A percentile compares a stretch with the other conserved stretches of the same genome.
phyloP scores from a whole-genome alignment of 1,139 yeast genomes.

The Zygoascus sp. region DNA sequence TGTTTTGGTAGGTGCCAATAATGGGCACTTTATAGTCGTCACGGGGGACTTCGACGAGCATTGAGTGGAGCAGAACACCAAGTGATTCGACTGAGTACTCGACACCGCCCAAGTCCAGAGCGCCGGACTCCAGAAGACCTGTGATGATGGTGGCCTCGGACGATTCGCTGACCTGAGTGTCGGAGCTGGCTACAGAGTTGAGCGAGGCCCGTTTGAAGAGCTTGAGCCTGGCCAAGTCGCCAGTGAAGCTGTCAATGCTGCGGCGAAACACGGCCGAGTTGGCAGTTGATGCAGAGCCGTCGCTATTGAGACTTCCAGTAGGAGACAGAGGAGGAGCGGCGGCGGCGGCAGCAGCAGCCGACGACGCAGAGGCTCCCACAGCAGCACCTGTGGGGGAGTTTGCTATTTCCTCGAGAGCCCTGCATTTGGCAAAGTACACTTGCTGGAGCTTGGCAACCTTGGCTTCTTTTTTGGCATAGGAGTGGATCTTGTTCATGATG shows the following conservation, averaged over 20 bases:
- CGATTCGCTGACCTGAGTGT: slow-evolving; percentile 5
- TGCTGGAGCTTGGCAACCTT: slow-evolving; percentile 54
- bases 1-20: slow-evolving; percentile 57
- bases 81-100: slow-evolving; percentile 20
- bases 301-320: background rate
- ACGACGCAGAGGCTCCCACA: background rate
- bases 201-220: slow-evolving; percentile 4
- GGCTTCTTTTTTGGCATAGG: slow-evolving; percentile 44
- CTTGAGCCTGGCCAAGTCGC: slow-evolving; percentile 3
- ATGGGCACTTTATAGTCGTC: slow-evolving; percentile 45
- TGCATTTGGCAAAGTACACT: slow-evolving; percentile 66
- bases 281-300: background rate
- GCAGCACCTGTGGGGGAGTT: background rate
- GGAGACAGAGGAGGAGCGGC: background rate
- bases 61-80: slow-evolving; percentile 36
- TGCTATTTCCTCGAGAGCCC: slow-evolving; percentile 52
- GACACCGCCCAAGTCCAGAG: slow-evolving; percentile 30
- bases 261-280: background rate
- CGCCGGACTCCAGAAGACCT: background rate
- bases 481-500: slow-evolving; percentile 46
- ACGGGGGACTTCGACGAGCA: slow-evolving; percentile 42
- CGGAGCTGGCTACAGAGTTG: background rate
- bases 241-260: slow-evolving; percentile 1
- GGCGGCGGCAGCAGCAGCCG: too few relatives aligned
- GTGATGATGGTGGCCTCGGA: background rate